Evolutionary conservation across 805 yeast species (phyloP), one percentile per base, ranked within the genome.

Genomic region (Cyberlindnera euphorbiiphila): DNA sequence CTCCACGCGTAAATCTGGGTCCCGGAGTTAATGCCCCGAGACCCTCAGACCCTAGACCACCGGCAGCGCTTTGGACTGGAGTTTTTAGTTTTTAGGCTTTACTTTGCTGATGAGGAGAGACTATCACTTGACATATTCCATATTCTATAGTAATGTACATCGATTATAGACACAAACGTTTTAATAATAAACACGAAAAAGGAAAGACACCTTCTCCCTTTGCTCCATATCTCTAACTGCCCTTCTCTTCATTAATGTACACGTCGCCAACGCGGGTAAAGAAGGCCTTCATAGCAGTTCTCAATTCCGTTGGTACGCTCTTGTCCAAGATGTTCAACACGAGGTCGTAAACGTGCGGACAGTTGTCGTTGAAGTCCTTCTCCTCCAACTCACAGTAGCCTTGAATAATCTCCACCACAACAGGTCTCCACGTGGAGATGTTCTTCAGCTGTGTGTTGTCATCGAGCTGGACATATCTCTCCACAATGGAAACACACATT

Each of bases 371-470:
- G 57, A 86, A 87, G 58, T 87, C 95, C 1, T 65, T 74, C 34
- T 79, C 85, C 50, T 83, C 85, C 47, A 93, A 71, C 53, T 80
- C 85, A 32, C 77, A 75, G 53, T 81, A 82, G 3, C 95, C 96
- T 57, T 84, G 88, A 46, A 82, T 65, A 17, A 93, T 83, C 57
- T 85, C 95, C 23, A 85, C 82, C 26, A 91, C 87, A 14, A 93
- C 97, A 0, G 98, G 97, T 51, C 84, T 72, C 94, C 97, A 83
- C 4, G 94, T 81, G 13, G 75, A 69, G 29, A 91, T 78, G 58
- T 85, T 85, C 53, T 95, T 75, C 51, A 81, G 87, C 59, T 85
- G 91, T 6, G 76, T 61, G 36, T 66, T 67, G 45, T 84, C 95
- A 47, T 85, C 91, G 49, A 89, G 69, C 2, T 72, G 69, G 22